Evolutionary conservation across 768 basidiomycete genomes (phyloP).

Genomic region (Tylopilus plumbeoviolaceoides): DNA sequence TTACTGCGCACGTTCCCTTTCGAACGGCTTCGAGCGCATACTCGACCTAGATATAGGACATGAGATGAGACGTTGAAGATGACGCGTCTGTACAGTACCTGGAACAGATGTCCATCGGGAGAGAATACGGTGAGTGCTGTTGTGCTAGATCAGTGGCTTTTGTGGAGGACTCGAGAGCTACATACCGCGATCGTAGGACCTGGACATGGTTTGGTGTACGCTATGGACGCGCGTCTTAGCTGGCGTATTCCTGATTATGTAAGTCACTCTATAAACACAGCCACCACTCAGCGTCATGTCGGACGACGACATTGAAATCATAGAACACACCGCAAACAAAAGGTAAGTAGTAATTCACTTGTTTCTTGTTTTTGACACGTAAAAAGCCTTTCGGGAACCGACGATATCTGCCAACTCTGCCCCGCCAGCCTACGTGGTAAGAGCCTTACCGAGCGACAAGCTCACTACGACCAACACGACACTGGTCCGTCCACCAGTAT

Average conservation of each 20-base stretch:
- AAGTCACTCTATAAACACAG: slow-evolving; percentile 7
- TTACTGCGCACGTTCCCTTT: slow-evolving; percentile 94
- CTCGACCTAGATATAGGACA: slow-evolving; percentile 69
- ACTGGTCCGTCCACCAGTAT: slow-evolving; percentile 14
- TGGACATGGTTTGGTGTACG: slow-evolving; percentile 56
- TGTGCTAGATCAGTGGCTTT: slow-evolving; percentile 3
- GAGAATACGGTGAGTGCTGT: slow-evolving; percentile 96
- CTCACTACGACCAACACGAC: slow-evolving; percentile 57
- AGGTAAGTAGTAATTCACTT: slow-evolving; percentile 9
- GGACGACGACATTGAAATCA: slow-evolving; percentile 26
- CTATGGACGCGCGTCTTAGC: slow-evolving; percentile 49
- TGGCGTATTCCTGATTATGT: slow-evolving; percentile 27
- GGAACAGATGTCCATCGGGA: slow-evolving; percentile 98
- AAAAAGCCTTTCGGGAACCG: slow-evolving; percentile 10
- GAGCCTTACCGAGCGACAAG: slow-evolving; percentile 36
- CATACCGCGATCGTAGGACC: slow-evolving; percentile 96
- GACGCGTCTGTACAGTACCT: slow-evolving; percentile 51
- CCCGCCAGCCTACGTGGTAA: slow-evolving; percentile 36
- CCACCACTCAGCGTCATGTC: slow-evolving; percentile 16
- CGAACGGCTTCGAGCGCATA: slow-evolving; percentile 97
- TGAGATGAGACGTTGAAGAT: slow-evolving; percentile 10
- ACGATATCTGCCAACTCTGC: slow-evolving; percentile 52
- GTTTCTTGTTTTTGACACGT: background rate
- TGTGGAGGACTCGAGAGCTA: background rate
- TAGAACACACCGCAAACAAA: slow-evolving; percentile 3